A percentile compares a stretch with the other conserved stretches of the same genome.
phyloP scores from a whole-genome alignment of 1,139 yeast genomes.

The Saccharomyces uvarum region DNA sequence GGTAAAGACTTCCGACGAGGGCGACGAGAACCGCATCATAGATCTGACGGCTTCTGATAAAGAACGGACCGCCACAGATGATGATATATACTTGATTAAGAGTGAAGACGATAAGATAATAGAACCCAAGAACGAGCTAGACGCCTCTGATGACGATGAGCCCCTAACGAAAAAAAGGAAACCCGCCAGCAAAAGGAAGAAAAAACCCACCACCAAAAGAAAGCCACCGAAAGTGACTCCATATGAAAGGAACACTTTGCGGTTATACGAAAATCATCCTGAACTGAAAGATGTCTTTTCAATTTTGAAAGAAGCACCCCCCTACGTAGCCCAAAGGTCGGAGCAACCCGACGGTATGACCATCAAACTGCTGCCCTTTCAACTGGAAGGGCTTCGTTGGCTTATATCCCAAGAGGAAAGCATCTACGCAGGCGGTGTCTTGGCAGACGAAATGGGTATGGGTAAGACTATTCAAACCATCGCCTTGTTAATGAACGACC shows the following conservation, averaged over 20 bases:
- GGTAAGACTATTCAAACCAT: conserved; percentile 96
- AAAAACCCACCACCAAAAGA: conserved; percentile 24
- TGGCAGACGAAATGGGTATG: conserved; percentile 99
- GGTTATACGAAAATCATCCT: conserved; percentile 69
- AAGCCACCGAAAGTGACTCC: conserved; percentile 56
- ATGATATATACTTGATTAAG: conserved; percentile 16
- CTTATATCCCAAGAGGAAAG: conserved; percentile 72
- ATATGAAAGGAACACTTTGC: conserved; percentile 57
- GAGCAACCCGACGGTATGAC: conserved; percentile 76
- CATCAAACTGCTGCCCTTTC: conserved; percentile 75
- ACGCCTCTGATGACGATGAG: conserved; percentile 21
- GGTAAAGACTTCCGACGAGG: conserved; percentile 10
- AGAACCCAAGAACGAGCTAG: conserved; percentile 6
- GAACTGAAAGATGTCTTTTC: conserved; percentile 66
- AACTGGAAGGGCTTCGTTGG: conserved; percentile 90
- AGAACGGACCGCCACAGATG: background rate
- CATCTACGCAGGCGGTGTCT: conserved; percentile 74
- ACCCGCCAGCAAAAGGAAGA: conserved; percentile 19
- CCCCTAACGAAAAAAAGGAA: conserved; percentile 20
- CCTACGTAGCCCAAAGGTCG: conserved; percentile 50
- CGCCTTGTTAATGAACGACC: conserved; percentile 69
- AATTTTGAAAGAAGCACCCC: conserved; percentile 41
- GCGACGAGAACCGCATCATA: conserved; percentile 24
- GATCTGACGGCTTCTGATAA: conserved; percentile 28
- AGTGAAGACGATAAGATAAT: conserved; percentile 17